Evolutionary conservation across 2,329 filamentous ascomycete species (phyloP), one percentile per base, ranked within the genome.

Genomic region (Pestalotiopsis sp.): DNA sequence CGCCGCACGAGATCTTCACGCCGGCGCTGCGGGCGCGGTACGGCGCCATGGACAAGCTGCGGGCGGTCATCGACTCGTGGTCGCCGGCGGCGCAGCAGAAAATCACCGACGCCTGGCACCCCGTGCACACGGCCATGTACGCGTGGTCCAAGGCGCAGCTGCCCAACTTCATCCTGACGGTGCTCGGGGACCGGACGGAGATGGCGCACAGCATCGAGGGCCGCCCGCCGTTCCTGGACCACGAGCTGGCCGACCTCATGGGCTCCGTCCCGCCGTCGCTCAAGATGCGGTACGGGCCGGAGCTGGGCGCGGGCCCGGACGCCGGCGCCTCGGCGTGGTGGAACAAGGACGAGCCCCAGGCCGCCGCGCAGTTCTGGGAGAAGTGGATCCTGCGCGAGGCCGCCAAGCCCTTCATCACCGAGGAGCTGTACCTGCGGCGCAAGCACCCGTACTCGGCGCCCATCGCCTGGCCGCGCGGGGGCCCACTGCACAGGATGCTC

Each of bases 381-480:
- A 73, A 73, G 27, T 73, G 72, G 72, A 72, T 72, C 41, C 66
- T 72, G 59, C 69, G 72, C 52, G 69, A 73, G 64, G 70, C 70
- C 3, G 69, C 68, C n/a, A 60, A 57, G 7, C 68, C 72, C 6
- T 72, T 71, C 66, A 68, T 73, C 61, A 72, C 72, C 0, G 76
- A 83, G 14, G 86, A 88, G 75, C 73, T 87, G 4, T 88, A 87
- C 73, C 75, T 79, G 38, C 77, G 83, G 11, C 82, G 77, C 70
- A 88, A 88, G 73, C 80, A 84, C n/a, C 80, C 84, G 0, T 88
- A 83, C 70, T 73, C 80, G n/a, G 85, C 83, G 1, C 86, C 85
- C 0, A 60, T 67, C 13, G 31, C 31, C 25, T 87, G 80, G 71
- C 77, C 78, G 1, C 72, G 74, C 0, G 77, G 79, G 38, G 85